Evolutionary conservation across 2,329 filamentous ascomycete genomes (phyloP), one percentile per base, ranked within the genome.

Genomic region (Onygenales sp.): DNA sequence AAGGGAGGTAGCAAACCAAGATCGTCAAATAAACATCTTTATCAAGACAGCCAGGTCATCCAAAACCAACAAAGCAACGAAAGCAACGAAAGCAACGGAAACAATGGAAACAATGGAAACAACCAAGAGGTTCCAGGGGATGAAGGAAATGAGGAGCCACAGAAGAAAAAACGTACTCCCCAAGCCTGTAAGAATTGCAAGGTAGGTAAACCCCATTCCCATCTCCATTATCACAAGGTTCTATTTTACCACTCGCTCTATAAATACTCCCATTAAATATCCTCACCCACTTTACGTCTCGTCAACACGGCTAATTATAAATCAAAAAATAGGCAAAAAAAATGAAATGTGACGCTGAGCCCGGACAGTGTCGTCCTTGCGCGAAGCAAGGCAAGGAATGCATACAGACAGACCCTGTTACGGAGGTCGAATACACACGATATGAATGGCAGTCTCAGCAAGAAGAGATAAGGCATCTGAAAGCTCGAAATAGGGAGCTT

Each of bases 181-280:
- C 58, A 64, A 38, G 62, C 64, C 14, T 67, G 64, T 59, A 62
- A 65, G 54, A 58, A 60, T 36, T 67, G 64, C 55, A 64, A 62
- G 57, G 64, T 65, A 58, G 56, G 58, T 54, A 14, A 36, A 3
- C 17, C 35, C 14, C 1, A 31, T 17, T 32, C 7, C 38, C 35
- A 10, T 17, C 6, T 17, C 27, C 7, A 14, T 43, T 35, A 7
- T 13, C 13, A 10, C 14, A 17, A 17, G 17, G 7, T 43, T 38
- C 35, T 7, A 33, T 35, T 8, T 5, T n/a, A 10, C 17, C n/a
- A 17, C 5, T n/a, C 38, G 11, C 38, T 32, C n/a, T 41, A 39
- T 39, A 36, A 33, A 10, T n/a, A 46, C 35, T 46, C n/a, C 13
- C 27, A 9, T n/a, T 7, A 35, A 35, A 4, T 3, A 48, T 21